Percentiles rank a stretch among this genome's conserved stretches.
These are phyloP conservation scores for Eragrostis tef DNA, from an alignment of 202 grass and related monocot genomes.

Conservation along the genomic window DNA sequence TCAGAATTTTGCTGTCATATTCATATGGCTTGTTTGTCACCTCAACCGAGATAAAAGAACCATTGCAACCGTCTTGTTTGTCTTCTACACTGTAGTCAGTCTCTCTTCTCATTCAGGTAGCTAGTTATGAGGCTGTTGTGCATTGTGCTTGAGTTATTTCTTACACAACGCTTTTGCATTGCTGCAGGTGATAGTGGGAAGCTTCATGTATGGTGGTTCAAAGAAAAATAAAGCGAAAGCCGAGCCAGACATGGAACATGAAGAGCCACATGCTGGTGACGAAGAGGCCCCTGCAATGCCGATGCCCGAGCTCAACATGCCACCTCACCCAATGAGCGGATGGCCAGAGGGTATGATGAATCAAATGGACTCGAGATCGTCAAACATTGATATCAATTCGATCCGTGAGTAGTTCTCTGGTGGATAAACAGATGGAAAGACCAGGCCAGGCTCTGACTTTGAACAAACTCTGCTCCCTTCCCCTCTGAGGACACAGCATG, in stretches of 20 bases:
- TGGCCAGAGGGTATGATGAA: constrained; percentile 55
- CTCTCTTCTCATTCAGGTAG: not conserved
- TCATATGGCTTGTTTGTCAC: not conserved
- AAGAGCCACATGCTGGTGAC: constrained; percentile 5
- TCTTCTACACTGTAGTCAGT: not conserved
- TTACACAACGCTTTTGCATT: not conserved
- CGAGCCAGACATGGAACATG: constrained; percentile 41
- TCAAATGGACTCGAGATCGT: constrained; percentile 60
- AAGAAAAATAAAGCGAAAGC: constrained; percentile 65
- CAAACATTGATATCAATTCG: constrained; percentile 79
- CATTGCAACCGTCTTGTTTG: not conserved
- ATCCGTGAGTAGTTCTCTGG: constrained; percentile 56
- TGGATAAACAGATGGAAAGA: not conserved
- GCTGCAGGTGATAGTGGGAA: constrained; percentile 75
- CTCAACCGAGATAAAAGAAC: constrained; percentile 12
- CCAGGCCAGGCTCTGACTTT: constrained; percentile 15
- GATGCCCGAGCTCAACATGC: constrained; percentile 49
- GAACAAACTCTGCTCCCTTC: not conserved
- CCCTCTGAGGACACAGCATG: not conserved
- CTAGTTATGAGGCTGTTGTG: not conserved
- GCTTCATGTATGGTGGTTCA: constrained; percentile 73
- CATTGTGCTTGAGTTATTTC: not conserved
- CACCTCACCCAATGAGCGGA: constrained; percentile 41
- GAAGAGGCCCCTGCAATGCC: constrained; percentile 41
- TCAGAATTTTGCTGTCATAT: not conserved